Evolutionary conservation across 768 basidiomycete genomes (phyloP).

Genomic region (Termitomyces sp.): DNA sequence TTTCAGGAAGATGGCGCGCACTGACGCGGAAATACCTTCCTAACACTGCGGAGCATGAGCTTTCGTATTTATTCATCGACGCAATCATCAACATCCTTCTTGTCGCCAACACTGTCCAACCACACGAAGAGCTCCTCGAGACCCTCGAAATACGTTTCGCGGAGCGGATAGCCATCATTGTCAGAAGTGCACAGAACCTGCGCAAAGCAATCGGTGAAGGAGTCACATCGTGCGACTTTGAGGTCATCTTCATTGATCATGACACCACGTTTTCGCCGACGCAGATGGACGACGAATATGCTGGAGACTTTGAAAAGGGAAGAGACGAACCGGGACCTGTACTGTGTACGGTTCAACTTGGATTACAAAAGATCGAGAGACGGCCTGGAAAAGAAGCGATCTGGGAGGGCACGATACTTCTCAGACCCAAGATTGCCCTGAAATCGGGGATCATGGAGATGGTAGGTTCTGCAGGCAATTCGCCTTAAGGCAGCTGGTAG

Average conservation of each 20-base stretch:
- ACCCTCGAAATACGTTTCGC: constrained; percentile 37
- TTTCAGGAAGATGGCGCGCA: constrained; percentile 39
- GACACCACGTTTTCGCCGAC: constrained; percentile 32
- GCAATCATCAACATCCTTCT: constrained; percentile 39
- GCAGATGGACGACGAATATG: constrained; percentile 43
- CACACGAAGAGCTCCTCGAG: constrained; percentile 26
- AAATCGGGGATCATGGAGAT: constrained; percentile 32
- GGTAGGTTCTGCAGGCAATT: constrained; percentile 15
- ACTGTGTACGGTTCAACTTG: constrained; percentile 54
- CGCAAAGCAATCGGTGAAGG: constrained; percentile 57
- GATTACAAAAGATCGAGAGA: constrained; percentile 37
- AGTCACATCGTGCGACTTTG: constrained; percentile 51
- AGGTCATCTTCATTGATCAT: constrained; percentile 38
- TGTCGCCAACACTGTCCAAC: constrained; percentile 24
- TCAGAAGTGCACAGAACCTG: constrained; percentile 39
- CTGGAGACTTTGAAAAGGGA: constrained; percentile 13
- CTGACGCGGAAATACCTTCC: constrained; percentile 26
- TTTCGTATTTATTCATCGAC: constrained; percentile 29
- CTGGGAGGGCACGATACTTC: constrained; percentile 42
- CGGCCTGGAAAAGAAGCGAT: constrained; percentile 33
- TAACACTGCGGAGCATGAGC: constrained; percentile 18
- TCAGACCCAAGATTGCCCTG: constrained; percentile 53
- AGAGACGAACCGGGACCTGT: constrained; percentile 24
- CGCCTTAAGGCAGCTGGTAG: constrained; percentile 1
- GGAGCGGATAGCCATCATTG: constrained; percentile 34